Evolutionary conservation across 495 filamentous ascomycete species (phyloP), one percentile per base, ranked within the genome.

Genomic region (Penicillium angulare): DNA sequence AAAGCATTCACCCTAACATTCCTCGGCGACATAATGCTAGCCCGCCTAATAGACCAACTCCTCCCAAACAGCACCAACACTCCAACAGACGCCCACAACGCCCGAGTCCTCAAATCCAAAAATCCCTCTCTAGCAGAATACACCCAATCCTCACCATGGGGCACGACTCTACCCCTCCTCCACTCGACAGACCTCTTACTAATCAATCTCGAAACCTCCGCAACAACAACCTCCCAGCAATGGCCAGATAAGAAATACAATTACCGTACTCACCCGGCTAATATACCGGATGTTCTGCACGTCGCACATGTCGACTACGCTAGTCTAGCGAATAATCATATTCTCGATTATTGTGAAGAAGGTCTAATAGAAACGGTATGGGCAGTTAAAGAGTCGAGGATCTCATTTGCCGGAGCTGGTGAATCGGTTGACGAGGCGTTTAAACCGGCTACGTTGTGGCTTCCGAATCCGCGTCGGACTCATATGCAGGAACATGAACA

Each of bases 1-100:
- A 38, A 43, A 7, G 33, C 52, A 3, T 67, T 57, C 59, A 67
- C 51, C 38, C 41, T 75, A 22, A 65, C 60, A 16, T 68, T 75
- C 44, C 46, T 60, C 47, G 72, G 72, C 51, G 72, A 76, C 49
- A 66, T 72, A 8, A 76, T 75, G 72, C 67, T 75, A n/a, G 72
- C 59, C 39, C 67, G 72, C 16, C 68, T 74, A 10, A 50, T 76
- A 55, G 72, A 76, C 55, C 68, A 74, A 59, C 57, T 74, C 42
- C 61, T 66, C 48, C 63, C 68, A 10, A 42, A 49, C 9, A 65
- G 71, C 50, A 59, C 69, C 55, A 20, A 55, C 43, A 60, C 59
- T 42, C 41, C 58, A 5, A 18, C 42, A 12, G 65, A 73, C 21
- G 39, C 45, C 33, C 32, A 21, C 23, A 59, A 47, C 31, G 61